A percentile compares a stretch with the other conserved stretches of the same genome.
Evolutionary conservation across 306 rosid genomes (phyloP).

Genomic region (Hylodesmum podocarpum): DNA sequence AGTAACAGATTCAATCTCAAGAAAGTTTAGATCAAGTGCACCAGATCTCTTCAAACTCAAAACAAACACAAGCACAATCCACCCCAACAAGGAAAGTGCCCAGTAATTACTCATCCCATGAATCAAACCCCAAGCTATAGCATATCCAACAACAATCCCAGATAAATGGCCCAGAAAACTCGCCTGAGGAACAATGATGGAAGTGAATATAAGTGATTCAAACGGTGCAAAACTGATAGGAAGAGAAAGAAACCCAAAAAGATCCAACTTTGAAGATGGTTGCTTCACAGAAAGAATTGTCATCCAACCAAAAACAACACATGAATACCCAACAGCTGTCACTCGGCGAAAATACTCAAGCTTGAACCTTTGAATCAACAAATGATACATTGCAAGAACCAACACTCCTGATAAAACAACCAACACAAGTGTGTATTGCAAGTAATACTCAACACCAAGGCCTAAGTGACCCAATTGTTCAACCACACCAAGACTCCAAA

Average conservation of each 20-base stretch:
- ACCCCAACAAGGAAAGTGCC: conserved; percentile 84
- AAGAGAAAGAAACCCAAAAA: conserved; percentile 90
- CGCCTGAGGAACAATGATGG: conserved; percentile 95
- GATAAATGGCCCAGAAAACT: conserved; percentile 96
- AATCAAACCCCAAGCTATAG: conserved; percentile 95
- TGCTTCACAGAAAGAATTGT: conserved; percentile 92
- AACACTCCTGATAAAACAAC: conserved; percentile 73
- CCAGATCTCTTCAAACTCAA: conserved; percentile 85
- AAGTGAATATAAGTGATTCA: conserved; percentile 89
- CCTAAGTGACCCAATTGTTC: conserved; percentile 75
- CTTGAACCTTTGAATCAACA: conserved; percentile 83
- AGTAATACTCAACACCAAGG: conserved; percentile 82
- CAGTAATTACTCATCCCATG: conserved; percentile 91
- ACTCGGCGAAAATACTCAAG: conserved; percentile 84
- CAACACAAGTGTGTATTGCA: conserved; percentile 89
- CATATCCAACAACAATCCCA: conserved; percentile 92
- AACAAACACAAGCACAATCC: conserved; percentile 65
- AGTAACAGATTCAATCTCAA: conserved; percentile 87
- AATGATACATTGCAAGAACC: conserved; percentile 77
- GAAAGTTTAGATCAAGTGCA: conserved; percentile 62
- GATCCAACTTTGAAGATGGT: conserved; percentile 86
- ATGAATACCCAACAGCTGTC: conserved; percentile 96
- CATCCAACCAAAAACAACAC: conserved; percentile 99
- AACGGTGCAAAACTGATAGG: conserved; percentile 98
- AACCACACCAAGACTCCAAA: conserved; percentile 93